Conservation (phyloP, 2,329 filamentous ascomycete species). For the Aspergillus uvarum region DNA sequence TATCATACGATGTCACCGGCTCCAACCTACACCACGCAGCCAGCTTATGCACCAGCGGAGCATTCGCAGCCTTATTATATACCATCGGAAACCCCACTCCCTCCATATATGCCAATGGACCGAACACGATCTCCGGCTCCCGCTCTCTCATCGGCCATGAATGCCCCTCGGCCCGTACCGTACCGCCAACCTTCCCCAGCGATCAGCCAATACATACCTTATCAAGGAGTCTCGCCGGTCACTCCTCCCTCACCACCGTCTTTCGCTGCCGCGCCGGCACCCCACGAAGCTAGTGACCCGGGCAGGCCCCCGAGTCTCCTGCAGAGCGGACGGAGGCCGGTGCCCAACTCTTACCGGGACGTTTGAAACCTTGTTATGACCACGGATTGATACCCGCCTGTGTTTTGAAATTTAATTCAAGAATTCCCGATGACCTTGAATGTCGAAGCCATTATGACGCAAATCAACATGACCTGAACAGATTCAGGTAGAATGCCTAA, state of each 20-base stretch:
- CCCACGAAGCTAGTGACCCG: slow-evolving; percentile 22
- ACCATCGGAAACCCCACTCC: slow-evolving; percentile 20
- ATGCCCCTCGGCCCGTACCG: slow-evolving; percentile 19
- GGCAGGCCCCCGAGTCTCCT: slow-evolving; percentile 42
- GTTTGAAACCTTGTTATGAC: slow-evolving; percentile 20
- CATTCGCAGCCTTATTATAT: slow-evolving; percentile 23
- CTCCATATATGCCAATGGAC: slow-evolving; percentile 1
- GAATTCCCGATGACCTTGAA: too few relatives aligned
- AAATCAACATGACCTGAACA: too few relatives aligned
- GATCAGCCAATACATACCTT: slow-evolving; percentile 14
- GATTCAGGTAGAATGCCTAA: too few relatives aligned
- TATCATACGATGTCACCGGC: slow-evolving; percentile 18
- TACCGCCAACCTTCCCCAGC: slow-evolving; percentile 24
- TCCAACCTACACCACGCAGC: slow-evolving; percentile 28
- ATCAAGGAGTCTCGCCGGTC: slow-evolving; percentile 24
- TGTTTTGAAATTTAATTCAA: too few relatives aligned
- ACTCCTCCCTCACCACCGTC: slow-evolving; percentile 31
- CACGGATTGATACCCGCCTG: too few relatives aligned
- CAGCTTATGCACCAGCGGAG: not conserved
- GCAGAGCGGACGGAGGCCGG: slow-evolving; percentile 41
- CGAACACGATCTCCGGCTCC: slow-evolving; percentile 1
- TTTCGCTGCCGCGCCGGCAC: slow-evolving; percentile 23
- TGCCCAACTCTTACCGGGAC: slow-evolving; percentile 35
- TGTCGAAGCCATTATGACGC: too few relatives aligned
- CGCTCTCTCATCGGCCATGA: slow-evolving; percentile 18